Evolutionary conservation across 1,139 yeast genomes (phyloP), one percentile per base, ranked within the genome.

Genomic region (Groenewaldozyma auringiensis): DNA sequence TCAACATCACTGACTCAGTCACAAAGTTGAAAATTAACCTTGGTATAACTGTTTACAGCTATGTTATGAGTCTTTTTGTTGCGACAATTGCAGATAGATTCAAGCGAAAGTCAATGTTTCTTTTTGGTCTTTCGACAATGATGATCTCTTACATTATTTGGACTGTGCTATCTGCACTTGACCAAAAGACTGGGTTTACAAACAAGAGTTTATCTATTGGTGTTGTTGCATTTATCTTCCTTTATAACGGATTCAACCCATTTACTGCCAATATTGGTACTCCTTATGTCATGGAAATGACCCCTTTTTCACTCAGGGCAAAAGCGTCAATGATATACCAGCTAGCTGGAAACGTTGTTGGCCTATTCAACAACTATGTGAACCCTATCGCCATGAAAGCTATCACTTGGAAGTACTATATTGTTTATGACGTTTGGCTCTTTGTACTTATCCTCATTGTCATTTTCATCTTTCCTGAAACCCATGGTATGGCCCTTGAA

Each of bases 221-320:
- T 2, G 51, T 49, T 3, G 55, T 55, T n/a, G 49, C 47, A 9
- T 47, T 53, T 47, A 45, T 55, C 25, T 55, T 41, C 44, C 37
- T 53, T 18, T 55, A 47, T 44, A 45, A 53, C 13, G 52, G 50
- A 3, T 42, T 45, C 37, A 41, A 46, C 32, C 49, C 40, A 2
- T 34, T 46, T 37, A 32, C 34, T 33, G 46, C 42, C 2, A 17
- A 29, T 25, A 32, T 46, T n/a, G 44, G 39, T 2, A 43, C 46
- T 4, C 44, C 46, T 2, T 46, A 46, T 37, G 21, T 79, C 45
- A 78, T 81, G 46, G 83, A 78, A 63, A 72, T 78, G 47, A 72
- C 76, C 58, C 80, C 82, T n/a, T 69, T 75, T 59, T 70, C 74
- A 58, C 71, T 79, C 40, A 74, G 83, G 66, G 56, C 76, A 78